Conservation (phyloP, 768 basidiomycete genomes). For the Podaxis sp. region DNA sequence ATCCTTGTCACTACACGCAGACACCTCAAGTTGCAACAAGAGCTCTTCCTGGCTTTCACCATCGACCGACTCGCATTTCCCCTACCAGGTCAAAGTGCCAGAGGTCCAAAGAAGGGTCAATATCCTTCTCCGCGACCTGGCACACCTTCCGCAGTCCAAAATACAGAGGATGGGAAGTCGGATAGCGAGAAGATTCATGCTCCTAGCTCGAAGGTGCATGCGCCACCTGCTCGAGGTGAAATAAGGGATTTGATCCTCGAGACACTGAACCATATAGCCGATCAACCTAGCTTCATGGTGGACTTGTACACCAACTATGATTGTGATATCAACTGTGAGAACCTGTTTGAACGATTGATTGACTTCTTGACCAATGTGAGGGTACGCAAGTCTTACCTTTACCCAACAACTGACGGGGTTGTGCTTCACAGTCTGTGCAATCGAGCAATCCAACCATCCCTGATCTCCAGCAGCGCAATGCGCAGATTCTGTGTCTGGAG, state of each 20-base stretch:
- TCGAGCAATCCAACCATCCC: constrained; percentile 32
- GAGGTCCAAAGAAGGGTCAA: constrained; percentile 15
- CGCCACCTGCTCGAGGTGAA: constrained; percentile 79
- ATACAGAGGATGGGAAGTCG: constrained; percentile 27
- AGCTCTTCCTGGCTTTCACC: constrained; percentile 91
- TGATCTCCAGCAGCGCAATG: constrained; percentile 64
- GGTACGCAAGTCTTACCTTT: not conserved
- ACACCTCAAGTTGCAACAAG: constrained; percentile 90
- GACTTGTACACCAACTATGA: constrained; percentile 97
- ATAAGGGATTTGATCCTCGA: constrained; percentile 89
- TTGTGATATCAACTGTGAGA: constrained; percentile 95
- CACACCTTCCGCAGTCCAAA: constrained; percentile 40
- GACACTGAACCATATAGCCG: constrained; percentile 74
- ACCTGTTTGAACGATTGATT: constrained; percentile 85
- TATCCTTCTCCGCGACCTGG: constrained; percentile 48
- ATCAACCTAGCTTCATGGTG: constrained; percentile 89
- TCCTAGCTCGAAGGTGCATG: constrained; percentile 52
- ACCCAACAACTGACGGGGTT: not conserved
- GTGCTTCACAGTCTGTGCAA: constrained; percentile 51
- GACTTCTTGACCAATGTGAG: constrained; percentile 84
- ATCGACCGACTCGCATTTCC: constrained; percentile 84
- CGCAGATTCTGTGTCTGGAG: constrained; percentile 86
- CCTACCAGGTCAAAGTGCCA: constrained; percentile 27
- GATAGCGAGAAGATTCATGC: constrained; percentile 40
- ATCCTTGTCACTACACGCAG: constrained; percentile 84